Conservation (phyloP, 2,329 filamentous ascomycete genomes). For the Exophiala aquamarina region DNA sequence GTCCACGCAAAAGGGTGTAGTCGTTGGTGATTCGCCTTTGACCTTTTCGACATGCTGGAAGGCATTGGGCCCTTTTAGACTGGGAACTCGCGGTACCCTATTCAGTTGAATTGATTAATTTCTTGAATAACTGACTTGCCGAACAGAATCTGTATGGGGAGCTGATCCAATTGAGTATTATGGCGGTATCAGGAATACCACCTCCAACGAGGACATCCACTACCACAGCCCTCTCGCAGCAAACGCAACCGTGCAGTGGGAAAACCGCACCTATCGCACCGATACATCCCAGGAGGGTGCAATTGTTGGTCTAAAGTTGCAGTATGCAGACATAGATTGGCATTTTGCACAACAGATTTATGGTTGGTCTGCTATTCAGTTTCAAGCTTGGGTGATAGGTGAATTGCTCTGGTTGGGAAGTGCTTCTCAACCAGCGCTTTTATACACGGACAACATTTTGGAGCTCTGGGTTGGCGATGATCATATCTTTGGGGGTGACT, state of each 20-base stretch:
- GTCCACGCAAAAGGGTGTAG: too few species aligned
- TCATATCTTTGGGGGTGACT: slow-evolving; percentile 59
- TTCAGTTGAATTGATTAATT: not conserved
- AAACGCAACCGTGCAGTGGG: slow-evolving; percentile 55
- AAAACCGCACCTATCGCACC: slow-evolving; percentile 35
- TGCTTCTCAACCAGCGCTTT: slow-evolving; percentile 33
- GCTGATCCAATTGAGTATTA: slow-evolving; percentile 56
- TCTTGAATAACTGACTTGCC: slow-evolving; percentile 16
- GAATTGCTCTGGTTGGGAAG: slow-evolving; percentile 20
- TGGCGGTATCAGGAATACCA: slow-evolving; percentile 53
- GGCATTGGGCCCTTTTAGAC: slow-evolving; percentile 57
- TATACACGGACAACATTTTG: slow-evolving; percentile 51
- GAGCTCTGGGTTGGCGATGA: slow-evolving; percentile 55
- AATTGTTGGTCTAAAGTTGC: slow-evolving; percentile 43
- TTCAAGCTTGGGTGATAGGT: slow-evolving; percentile 59
- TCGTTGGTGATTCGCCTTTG: not conserved
- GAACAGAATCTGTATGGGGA: slow-evolving; percentile 57
- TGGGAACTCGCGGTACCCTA: slow-evolving; percentile 56
- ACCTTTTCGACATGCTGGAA: slow-evolving; percentile 45
- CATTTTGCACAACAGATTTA: slow-evolving; percentile 53
- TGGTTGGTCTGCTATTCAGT: slow-evolving; percentile 60
- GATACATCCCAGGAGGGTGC: slow-evolving; percentile 29
- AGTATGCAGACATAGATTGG: slow-evolving; percentile 56
- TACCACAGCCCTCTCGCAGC: slow-evolving; percentile 53
- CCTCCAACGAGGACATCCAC: slow-evolving; percentile 40